A percentile compares a stretch with the other conserved stretches of the same genome.
These are phyloP conservation scores for Suillus fuscotomentosus DNA, from an alignment of 768 basidiomycete species.

Conservation along the genomic window DNA sequence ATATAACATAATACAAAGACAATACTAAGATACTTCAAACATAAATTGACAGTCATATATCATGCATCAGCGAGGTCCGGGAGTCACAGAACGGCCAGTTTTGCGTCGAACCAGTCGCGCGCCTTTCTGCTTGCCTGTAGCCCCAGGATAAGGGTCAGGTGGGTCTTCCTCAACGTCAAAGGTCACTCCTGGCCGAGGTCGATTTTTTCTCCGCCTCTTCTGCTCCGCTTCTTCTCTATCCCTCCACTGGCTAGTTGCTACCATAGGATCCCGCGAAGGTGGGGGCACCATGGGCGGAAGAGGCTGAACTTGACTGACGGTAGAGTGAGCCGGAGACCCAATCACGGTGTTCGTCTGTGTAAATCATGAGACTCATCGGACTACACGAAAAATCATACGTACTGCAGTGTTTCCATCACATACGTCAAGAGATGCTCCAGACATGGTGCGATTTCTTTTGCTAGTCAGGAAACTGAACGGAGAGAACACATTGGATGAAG, in stretches of 20 bases:
- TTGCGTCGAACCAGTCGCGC: conserved; percentile 29
- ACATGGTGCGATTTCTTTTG: conserved; percentile 65
- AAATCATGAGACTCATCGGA: conserved; percentile 8
- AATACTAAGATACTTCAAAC: not conserved
- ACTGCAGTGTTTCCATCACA: conserved; percentile 75
- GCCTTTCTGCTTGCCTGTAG: conserved; percentile 14
- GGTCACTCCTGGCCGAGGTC: conserved; percentile 59
- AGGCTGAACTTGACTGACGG: conserved; percentile 56
- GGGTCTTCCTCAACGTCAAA: conserved; percentile 61
- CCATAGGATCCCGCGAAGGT: conserved; percentile 58
- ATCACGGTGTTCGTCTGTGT: conserved; percentile 65
- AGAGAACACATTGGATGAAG: conserved; percentile 49
- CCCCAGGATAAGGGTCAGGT: conserved; percentile 35
- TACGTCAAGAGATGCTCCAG: conserved; percentile 74
- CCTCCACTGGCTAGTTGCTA: conserved; percentile 71
- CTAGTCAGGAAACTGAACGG: conserved; percentile 62
- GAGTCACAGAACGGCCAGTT: conserved; percentile 25
- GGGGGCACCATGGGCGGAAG: conserved; percentile 45
- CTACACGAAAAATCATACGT: conserved; percentile 28
- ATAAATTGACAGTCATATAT: not conserved
- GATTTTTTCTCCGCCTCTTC: conserved; percentile 36
- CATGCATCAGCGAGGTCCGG: conserved; percentile 16
- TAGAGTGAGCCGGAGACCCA: conserved; percentile 72
- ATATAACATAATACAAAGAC: not conserved
- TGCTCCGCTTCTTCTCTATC: conserved; percentile 57